phyloP scores from a whole-genome alignment of 1,139 yeast genomes.

The Suhomyces atakaporum region DNA sequence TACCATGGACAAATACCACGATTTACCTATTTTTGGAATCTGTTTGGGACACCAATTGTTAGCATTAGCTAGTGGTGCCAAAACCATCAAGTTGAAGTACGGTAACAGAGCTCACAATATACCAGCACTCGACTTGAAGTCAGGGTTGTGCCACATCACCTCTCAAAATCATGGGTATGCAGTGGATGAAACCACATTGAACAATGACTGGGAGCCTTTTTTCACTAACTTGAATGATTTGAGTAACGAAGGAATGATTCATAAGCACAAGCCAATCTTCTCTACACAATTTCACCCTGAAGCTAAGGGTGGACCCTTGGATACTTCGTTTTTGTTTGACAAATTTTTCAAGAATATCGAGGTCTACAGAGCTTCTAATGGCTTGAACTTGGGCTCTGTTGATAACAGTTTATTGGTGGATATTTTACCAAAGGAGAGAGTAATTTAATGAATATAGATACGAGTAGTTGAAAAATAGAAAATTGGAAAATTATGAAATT shows the following conservation, averaged over 20 bases:
- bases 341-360: constrained; percentile 75
- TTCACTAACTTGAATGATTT: constrained; percentile 92
- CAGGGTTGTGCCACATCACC: constrained; percentile 94
- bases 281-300: constrained; percentile 99
- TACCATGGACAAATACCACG: constrained; percentile 61
- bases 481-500: background rate
- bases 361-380: constrained; percentile 50
- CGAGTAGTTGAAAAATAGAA: background rate
- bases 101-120: constrained; percentile 99
- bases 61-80: constrained; percentile 93
- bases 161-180: constrained; percentile 99
- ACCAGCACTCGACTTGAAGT: constrained; percentile 86
- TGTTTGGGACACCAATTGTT: constrained; percentile 96
- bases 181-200: constrained; percentile 78
- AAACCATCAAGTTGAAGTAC: constrained; percentile 87
- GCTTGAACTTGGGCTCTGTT: constrained; percentile 46
- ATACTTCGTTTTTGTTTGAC: constrained; percentile 87
- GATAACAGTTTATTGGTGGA: constrained; percentile 68
- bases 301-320: constrained; percentile 98
- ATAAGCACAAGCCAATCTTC: constrained; percentile 80
- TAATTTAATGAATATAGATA: constrained; percentile 28
- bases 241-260: constrained; percentile 97
- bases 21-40: constrained; percentile 93
- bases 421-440: constrained; percentile 84
- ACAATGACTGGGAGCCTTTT: constrained; percentile 76